These are phyloP conservation scores for Boletus rubescentipes DNA, from an alignment of 768 basidiomycete species.

Conservation along the genomic window DNA sequence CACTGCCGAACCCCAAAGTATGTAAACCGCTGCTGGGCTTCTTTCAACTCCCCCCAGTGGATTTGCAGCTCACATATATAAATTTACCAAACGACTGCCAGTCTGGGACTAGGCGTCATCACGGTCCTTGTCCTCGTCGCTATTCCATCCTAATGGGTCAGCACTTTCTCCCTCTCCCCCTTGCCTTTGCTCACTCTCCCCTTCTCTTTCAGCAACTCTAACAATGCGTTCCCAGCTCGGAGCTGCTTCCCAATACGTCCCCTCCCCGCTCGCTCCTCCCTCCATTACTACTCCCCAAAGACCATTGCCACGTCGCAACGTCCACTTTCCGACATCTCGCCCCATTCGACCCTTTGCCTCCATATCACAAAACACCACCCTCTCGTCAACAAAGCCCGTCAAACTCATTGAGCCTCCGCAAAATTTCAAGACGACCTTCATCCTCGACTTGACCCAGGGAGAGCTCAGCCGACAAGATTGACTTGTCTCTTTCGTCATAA, in stretches of 20 bases:
- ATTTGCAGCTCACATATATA: conserved; percentile 29
- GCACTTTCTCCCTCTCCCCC: conserved; percentile 15
- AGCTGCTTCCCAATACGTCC: conserved; percentile 42
- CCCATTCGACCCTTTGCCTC: conserved; percentile 77
- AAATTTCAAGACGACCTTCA: conserved; percentile 66
- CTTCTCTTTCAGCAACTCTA: conserved; percentile 37
- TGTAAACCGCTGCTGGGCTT: background rate
- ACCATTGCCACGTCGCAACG: conserved; percentile 41
- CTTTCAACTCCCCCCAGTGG: conserved; percentile 27
- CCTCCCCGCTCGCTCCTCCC: conserved; percentile 61
- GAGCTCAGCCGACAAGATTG: conserved; percentile 73
- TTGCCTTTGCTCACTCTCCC: background rate
- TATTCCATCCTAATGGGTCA: conserved; percentile 37
- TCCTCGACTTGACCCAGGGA: conserved; percentile 79
- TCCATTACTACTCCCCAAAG: conserved; percentile 32
- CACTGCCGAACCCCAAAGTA: conserved; percentile 34
- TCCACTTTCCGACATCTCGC: conserved; percentile 69
- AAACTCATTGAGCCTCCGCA: conserved; percentile 82
- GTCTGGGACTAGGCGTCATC: conserved; percentile 30
- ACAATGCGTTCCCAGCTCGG: conserved; percentile 34
- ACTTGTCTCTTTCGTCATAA: conserved; percentile 5
- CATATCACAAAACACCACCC: conserved; percentile 35
- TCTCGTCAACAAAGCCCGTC: conserved; percentile 45
- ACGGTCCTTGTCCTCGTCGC: conserved; percentile 24
- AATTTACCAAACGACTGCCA: conserved; percentile 26